Conservation (phyloP, 257 asterid species). For the Agastache rugosa region DNA sequence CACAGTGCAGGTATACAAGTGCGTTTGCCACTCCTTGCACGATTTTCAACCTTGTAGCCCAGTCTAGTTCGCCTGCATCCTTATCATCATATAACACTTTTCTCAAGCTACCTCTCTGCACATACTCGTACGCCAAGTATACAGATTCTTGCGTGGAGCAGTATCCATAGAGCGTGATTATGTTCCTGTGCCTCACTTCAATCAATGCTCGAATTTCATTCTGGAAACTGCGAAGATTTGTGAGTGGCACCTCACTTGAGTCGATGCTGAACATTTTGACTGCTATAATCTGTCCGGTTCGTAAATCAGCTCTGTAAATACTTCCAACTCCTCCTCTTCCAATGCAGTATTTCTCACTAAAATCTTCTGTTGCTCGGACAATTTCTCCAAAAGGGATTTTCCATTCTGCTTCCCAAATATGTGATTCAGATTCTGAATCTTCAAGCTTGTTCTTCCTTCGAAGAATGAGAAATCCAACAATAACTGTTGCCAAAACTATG, state of each 20-base stretch:
- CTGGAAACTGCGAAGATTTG: constrained; percentile 62
- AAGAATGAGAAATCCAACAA: constrained; percentile 41
- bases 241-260: constrained; percentile 53
- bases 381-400: constrained; percentile 72
- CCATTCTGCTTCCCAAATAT: constrained; percentile 78
- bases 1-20: constrained; percentile 90
- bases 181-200: constrained; percentile 84
- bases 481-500: constrained; percentile 46
- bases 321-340: constrained; percentile 90
- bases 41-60: constrained; percentile 69
- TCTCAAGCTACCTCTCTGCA: constrained; percentile 83
- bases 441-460: constrained; percentile 37
- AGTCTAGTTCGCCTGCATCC: constrained; percentile 59
- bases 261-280: constrained; percentile 69
- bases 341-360: constrained; percentile 64
- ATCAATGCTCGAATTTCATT: constrained; percentile 82
- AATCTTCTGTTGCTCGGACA: constrained; percentile 70
- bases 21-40: constrained; percentile 86
- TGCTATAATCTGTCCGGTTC: constrained; percentile 69
- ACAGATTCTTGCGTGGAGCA: constrained; percentile 67
- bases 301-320: constrained; percentile 71
- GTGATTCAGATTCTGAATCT: constrained; percentile 46
- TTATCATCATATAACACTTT: constrained; percentile 51
- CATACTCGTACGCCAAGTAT: constrained; percentile 87
- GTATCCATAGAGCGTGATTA: constrained; percentile 81